Base-by-base conservation (phyloP, 495 filamentous ascomycete species). In the Platismatia glauca region DNA sequence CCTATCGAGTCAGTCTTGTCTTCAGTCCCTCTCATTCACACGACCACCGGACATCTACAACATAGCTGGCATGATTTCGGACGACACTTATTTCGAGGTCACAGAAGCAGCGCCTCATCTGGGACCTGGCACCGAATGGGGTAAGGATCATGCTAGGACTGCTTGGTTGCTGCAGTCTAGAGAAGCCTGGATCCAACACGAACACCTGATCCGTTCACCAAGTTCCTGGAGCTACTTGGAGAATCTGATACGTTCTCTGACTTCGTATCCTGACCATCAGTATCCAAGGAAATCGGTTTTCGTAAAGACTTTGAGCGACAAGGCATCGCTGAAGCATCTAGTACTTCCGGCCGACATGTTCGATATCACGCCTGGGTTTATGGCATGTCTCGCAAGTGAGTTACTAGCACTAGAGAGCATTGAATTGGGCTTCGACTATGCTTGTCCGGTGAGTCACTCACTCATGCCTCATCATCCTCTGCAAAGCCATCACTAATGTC, bases 301-400 rank as follows among this genome's bases (percentile, higher is more conserved):
- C 6, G 35, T 50, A 6, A 31, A 41, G n/a, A 20, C 56, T 4
- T n/a, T 64, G 18, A 35, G 44, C 24, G 37, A 39, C 11, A 46
- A 39, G 16, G 41, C 57, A 43, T 33, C n/a, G 20, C 7, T 64
- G n/a, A n/a, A 37, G 33, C 37, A 59, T 7, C 43, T 64, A 4
- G 20, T 43, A 0, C n/a, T 64, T 15, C 55, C 62, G 16, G 62
- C 56, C 4, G 62, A 64, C 16, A 64, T 64, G 62, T 59, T 39
- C 37, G 57, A 64, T 22, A 38, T 64, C 29, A 53, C 41, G 3
- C 52, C 62, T 0, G 7, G 18, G 15, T 18, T 34, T 24, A 50
- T 64, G 16, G 20, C 6, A 27, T 31, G 13, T 24, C 15, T 52
- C 27, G 41, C 31, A 8, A 41, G 12, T 12, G 15, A 53, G 15